phyloP scores from a whole-genome alignment of 2,329 filamentous ascomycete species.

The Talaromyces sp. region DNA sequence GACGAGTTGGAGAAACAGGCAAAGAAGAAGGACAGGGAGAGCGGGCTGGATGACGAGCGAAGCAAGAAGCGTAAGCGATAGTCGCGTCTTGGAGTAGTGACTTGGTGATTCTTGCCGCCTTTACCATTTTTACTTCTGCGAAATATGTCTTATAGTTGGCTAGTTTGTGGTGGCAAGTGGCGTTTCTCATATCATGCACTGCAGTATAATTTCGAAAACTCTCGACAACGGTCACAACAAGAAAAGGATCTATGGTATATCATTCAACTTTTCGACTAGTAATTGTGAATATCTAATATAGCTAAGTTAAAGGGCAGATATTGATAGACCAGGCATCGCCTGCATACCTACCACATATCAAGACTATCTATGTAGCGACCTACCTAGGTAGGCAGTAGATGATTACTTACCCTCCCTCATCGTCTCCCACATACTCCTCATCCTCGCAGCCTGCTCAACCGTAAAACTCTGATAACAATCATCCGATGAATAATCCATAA shows the following conservation, averaged over 20 bases:
- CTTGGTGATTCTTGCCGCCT: not conserved
- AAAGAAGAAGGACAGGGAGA: constrained; percentile 57
- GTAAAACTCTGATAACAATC: constrained; percentile 53
- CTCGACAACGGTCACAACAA: not conserved
- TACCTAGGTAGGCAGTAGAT: not conserved
- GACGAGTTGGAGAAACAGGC: constrained; percentile 90
- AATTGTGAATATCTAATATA: not conserved
- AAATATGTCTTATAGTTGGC: constrained; percentile 1
- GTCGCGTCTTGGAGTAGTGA: not conserved
- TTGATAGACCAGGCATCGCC: not conserved
- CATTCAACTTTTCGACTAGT: not conserved
- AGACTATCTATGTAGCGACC: too few species aligned
- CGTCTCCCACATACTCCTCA: constrained; percentile 49
- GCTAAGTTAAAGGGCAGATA: not conserved
- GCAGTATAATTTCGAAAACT: not conserved
- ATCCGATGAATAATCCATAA: constrained; percentile 57
- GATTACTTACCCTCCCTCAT: constrained; percentile 33
- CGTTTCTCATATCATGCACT: not conserved
- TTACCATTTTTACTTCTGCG: not conserved
- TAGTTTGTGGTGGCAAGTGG: not conserved
- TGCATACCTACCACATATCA: not conserved
- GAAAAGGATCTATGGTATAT: not conserved
- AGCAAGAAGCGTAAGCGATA: constrained; percentile 69
- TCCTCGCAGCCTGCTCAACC: constrained; percentile 45
- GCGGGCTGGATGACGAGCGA: constrained; percentile 48